These are phyloP conservation scores for Trifolium dubium DNA, from an alignment of 306 rosid genomes.

Conservation along the genomic window DNA sequence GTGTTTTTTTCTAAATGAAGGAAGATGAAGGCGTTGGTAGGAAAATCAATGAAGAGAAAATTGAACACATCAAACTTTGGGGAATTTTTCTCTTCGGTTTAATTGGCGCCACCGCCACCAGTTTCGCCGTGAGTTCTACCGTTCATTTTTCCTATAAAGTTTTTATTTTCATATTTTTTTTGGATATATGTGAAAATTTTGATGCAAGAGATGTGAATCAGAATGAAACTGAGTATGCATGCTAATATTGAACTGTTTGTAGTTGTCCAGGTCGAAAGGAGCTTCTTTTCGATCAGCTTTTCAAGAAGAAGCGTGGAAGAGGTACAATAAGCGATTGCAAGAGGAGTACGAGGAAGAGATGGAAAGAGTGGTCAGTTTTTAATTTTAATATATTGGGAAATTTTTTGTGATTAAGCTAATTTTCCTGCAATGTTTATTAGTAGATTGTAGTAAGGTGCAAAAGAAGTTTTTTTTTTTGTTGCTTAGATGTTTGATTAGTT, in stretches of 20 bases:
- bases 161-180: not conserved
- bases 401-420: slow-evolving; percentile 15
- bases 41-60: slow-evolving; percentile 43
- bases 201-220: not conserved
- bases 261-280: slow-evolving; percentile 69
- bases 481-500: too few species aligned
- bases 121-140: slow-evolving; percentile 66
- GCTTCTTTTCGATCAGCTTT: slow-evolving; percentile 65
- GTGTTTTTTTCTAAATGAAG: slow-evolving; percentile 47
- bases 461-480: too few species aligned
- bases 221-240: slow-evolving; percentile 47
- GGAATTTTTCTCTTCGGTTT: slow-evolving; percentile 73
- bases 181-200: not conserved
- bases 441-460: slow-evolving; percentile 12
- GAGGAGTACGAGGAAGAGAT: slow-evolving; percentile 90
- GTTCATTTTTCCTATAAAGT: too few species aligned
- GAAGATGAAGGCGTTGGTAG: slow-evolving; percentile 45
- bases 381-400: slow-evolving; percentile 8
- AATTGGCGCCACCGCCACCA: slow-evolving; percentile 77
- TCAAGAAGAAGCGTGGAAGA: slow-evolving; percentile 93
- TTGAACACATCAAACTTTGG: slow-evolving; percentile 66
- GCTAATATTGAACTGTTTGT: slow-evolving; percentile 46
- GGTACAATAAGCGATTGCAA: slow-evolving; percentile 74
- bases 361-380: slow-evolving; percentile 86
- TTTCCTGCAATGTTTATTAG: slow-evolving; percentile 9